A percentile compares a stretch with the other conserved stretches of the same genome.
These are phyloP conservation scores for Phlebiopsis gigantea DNA, from an alignment of 768 basidiomycete genomes.

Conservation along the genomic window DNA sequence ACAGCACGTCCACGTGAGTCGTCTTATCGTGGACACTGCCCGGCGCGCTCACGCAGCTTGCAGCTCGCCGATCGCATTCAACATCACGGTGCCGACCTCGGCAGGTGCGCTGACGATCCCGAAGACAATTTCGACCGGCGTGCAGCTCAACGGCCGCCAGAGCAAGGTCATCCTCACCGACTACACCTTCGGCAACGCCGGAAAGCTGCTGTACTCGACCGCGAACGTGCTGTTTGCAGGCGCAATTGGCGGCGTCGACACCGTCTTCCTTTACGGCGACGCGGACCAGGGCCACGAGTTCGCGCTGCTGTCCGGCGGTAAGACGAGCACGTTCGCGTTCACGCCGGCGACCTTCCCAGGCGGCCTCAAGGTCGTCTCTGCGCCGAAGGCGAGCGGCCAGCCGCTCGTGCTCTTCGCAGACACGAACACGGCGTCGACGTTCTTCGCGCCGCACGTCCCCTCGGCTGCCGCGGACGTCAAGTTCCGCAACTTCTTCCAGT, in stretches of 20 bases:
- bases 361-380: conserved; percentile 53
- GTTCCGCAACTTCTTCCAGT: conserved; percentile 60
- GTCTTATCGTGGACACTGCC: background rate
- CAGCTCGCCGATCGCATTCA: conserved; percentile 50
- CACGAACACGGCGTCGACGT: conserved; percentile 57
- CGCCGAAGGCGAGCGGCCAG: conserved; percentile 59
- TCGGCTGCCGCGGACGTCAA: conserved; percentile 25
- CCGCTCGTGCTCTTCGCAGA: conserved; percentile 71
- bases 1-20: conserved; percentile 63
- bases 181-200: conserved; percentile 64
- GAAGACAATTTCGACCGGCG: conserved; percentile 35
- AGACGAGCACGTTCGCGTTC: conserved; percentile 36
- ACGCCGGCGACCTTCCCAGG: conserved; percentile 23
- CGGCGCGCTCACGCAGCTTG: conserved; percentile 5
- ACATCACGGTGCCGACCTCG: conserved; percentile 52
- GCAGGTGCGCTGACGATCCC: conserved; percentile 53
- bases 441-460: conserved; percentile 71
- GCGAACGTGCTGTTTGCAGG: conserved; percentile 67
- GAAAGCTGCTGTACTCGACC: conserved; percentile 58
- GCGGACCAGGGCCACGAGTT: conserved; percentile 29
- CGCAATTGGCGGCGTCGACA: conserved; percentile 35
- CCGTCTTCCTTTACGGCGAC: conserved; percentile 36
- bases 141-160: conserved; percentile 64
- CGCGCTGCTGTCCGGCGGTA: conserved; percentile 33
- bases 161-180: conserved; percentile 71